Conservation (phyloP, 192 early-diverging fungal species). For the Backusella mclennaniae region DNA sequence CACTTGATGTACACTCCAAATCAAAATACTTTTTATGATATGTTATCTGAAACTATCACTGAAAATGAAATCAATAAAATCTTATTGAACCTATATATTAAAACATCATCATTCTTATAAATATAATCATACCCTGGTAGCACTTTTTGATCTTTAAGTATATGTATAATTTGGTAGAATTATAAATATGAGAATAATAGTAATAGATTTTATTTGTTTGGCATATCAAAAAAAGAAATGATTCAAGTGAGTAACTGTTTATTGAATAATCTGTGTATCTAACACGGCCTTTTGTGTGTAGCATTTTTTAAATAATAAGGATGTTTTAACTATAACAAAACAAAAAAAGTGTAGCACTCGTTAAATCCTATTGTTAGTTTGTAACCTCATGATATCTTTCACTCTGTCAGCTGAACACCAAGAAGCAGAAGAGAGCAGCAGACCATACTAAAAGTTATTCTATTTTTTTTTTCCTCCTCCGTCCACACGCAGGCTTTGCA, state of each 20-base stretch:
- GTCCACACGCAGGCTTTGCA: background rate
- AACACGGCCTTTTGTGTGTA: background rate
- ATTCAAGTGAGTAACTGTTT: background rate
- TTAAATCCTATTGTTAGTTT: background rate
- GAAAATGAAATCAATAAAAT: background rate
- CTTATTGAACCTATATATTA: background rate
- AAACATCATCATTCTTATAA: background rate
- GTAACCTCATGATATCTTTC: background rate
- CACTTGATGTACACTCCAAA: background rate
- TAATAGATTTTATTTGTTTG: background rate
- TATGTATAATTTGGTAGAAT: background rate
- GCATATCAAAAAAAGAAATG: background rate
- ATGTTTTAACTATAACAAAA: background rate
- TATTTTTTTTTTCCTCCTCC: conserved; percentile 1
- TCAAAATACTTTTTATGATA: background rate
- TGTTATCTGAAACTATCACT: background rate
- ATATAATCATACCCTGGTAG: background rate
- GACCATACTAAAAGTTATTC: conserved; percentile 17
- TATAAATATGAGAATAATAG: background rate
- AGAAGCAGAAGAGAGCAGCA: conserved; percentile 11
- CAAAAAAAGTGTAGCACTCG: background rate
- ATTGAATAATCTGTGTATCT: background rate
- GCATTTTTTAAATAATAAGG: conserved; percentile 6
- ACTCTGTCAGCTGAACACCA: background rate
- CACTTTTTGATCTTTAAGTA: background rate